A percentile compares a stretch with the other conserved stretches of the same genome.
These are phyloP conservation scores for Paracoccidioides brasiliensis DNA, from an alignment of 2,329 filamentous ascomycete genomes.

Conservation along the genomic window DNA sequence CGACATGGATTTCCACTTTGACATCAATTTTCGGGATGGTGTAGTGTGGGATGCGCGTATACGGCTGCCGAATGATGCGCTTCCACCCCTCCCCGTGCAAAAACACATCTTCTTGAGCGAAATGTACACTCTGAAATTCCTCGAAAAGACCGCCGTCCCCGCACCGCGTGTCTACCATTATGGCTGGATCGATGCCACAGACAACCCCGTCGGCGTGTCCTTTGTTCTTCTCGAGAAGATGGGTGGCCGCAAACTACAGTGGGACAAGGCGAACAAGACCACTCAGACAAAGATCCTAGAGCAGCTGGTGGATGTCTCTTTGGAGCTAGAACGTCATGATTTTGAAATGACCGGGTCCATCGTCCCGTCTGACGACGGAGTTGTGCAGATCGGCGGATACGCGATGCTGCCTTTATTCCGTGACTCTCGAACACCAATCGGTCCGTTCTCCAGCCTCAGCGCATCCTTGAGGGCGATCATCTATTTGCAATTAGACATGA, in stretches of 20 bases:
- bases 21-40: slow-evolving; percentile 3
- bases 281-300: slow-evolving; percentile 2
- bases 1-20: not conserved
- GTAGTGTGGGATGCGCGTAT: slow-evolving; percentile 2
- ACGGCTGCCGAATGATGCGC: not conserved
- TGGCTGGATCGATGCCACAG: not conserved
- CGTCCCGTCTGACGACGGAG: slow-evolving; percentile 1
- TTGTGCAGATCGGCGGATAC: not conserved
- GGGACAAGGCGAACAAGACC: not conserved
- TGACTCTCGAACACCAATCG: not conserved
- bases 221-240: slow-evolving; percentile 1
- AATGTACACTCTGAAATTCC: slow-evolving; percentile 2
- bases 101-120: slow-evolving; percentile 2
- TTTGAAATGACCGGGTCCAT: slow-evolving; percentile 4
- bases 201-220: not conserved
- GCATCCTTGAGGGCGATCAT: slow-evolving; percentile 1
- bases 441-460: slow-evolving; percentile 1
- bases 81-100: slow-evolving; percentile 1
- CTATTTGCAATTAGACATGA: slow-evolving; percentile 1
- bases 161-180: slow-evolving; percentile 1
- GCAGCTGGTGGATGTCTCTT: slow-evolving; percentile 1
- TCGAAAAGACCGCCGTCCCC: slow-evolving; percentile 1
- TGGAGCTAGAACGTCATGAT: not conserved
- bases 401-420: not conserved
- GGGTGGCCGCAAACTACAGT: not conserved